Percentiles rank a stretch among this genome's conserved stretches.
These are phyloP conservation scores for Aspergillus ochraceoroseus DNA, from an alignment of 2,329 filamentous ascomycete species.

Conservation along the genomic window DNA sequence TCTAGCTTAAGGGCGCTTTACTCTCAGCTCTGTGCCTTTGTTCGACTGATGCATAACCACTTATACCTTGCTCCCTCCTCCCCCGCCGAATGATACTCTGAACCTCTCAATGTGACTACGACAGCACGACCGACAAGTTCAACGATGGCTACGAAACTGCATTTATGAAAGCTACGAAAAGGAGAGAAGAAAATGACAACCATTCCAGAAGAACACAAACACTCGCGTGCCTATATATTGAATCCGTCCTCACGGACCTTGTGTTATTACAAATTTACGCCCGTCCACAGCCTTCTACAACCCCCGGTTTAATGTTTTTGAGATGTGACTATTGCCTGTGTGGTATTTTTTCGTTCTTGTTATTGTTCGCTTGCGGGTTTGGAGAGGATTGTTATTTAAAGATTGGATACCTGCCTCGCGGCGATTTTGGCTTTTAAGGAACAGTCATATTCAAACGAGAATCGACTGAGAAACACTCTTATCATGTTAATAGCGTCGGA, in stretches of 20 bases:
- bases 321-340: constrained; percentile 8
- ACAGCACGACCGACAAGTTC: constrained; percentile 5
- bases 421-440: constrained; percentile 21
- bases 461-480: constrained; percentile 15
- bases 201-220: constrained; percentile 17
- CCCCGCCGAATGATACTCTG: constrained; percentile 4
- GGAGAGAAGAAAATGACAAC: constrained; percentile 8
- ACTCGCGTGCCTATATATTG: constrained; percentile 23
- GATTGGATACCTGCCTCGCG: constrained; percentile 26
- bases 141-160: constrained; percentile 9
- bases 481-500: constrained; percentile 27
- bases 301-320: constrained; percentile 12
- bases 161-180: constrained; percentile 2
- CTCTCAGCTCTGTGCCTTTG: background rate
- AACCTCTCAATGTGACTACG: constrained; percentile 5
- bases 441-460: constrained; percentile 8
- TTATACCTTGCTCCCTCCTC: background rate
- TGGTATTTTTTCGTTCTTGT: constrained; percentile 18
- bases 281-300: constrained; percentile 13
- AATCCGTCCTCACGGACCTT: constrained; percentile 36
- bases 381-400: constrained; percentile 24
- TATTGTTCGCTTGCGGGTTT: constrained; percentile 18
- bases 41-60: background rate
- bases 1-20: constrained; percentile 8
- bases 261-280: constrained; percentile 17